Base-by-base conservation (phyloP, 2,329 filamentous ascomycete genomes). In the Calonectria multiphialidica region DNA sequence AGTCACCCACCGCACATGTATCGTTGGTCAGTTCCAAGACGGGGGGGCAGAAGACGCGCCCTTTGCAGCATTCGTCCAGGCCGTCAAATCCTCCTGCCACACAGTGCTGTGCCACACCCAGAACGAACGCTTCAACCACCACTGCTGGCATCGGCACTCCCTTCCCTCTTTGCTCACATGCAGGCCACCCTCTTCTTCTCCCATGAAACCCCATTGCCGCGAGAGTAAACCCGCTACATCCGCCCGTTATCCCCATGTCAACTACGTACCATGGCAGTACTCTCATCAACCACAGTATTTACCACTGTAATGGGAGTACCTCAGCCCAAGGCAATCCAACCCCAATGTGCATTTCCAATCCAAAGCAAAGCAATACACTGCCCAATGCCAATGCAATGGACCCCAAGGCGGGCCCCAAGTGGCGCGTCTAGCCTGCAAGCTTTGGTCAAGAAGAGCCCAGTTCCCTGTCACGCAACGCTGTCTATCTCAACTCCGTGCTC, bases 161-260 rank as follows among this genome's bases (percentile, higher is more conserved):
- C 78, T 78, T 78, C 77, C 70, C 45, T 72, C 75, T 76, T 79
- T 55, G 75, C 76, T 75, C 72, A 59, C 72, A 55, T 79, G 75
- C 75, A 75, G 67, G 49, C 28, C 68, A 62, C 67, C 71, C 62
- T 70, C 63, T 64, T 71, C 37, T 44, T 37, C 55, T 53, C 59
- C 64, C 62, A 71, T 66, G 62, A 70, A 71, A 68, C 70, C 62
- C 37, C 59, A 62, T 65, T 66, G 50, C 47, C 67, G 40, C 66
- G 49, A 65, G 61, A 66, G 64, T 49, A 57, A 62, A 50, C 65
- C 49, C 40, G 53, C 55, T 50, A 61, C 64, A 28, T 57, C 55
- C 67, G 33, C 42, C 61, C 45, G 9, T 35, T 65, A 25, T 45
- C 30, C 44, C 44, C 65, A 59, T 30, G 23, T 8, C 57, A 45